phyloP scores from a whole-genome alignment of 106 monocot genomes.

The Allium cepa region DNA sequence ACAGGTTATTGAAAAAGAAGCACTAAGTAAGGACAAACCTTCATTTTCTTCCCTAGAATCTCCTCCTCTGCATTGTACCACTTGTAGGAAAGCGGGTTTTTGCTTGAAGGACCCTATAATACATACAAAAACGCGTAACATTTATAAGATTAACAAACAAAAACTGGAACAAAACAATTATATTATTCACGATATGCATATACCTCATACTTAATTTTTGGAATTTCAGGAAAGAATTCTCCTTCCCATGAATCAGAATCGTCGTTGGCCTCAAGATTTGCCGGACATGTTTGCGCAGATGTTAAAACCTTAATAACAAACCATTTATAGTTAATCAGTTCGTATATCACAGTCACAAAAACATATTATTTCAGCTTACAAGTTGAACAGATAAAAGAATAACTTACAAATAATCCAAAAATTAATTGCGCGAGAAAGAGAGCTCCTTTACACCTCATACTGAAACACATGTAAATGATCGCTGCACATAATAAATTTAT shows the following conservation, averaged over 20 bases:
- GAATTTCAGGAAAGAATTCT: constrained; percentile 87
- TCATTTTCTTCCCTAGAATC: constrained; percentile 99
- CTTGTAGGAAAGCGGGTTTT: constrained; percentile 90
- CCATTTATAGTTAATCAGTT: not conserved
- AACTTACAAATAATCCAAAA: constrained; percentile 5
- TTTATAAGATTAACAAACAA: not conserved
- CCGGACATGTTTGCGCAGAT: constrained; percentile 43
- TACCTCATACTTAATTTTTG: constrained; percentile 98
- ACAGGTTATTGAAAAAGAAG: not conserved
- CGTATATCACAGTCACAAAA: not conserved
- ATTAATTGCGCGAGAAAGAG: not conserved
- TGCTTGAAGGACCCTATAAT: constrained; percentile 75
- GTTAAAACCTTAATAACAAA: not conserved
- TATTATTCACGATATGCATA: not conserved
- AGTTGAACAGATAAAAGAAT: not conserved
- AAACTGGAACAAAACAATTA: not conserved
- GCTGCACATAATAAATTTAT: not conserved
- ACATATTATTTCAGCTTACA: not conserved
- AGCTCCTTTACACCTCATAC: constrained; percentile 2
- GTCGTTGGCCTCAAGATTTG: constrained; percentile 47
- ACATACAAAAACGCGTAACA: not conserved
- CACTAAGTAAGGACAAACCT: constrained; percentile 29
- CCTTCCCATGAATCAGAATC: constrained; percentile 59
- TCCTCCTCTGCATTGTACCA: constrained; percentile 94
- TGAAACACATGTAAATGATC: not conserved